Conservation (phyloP, 495 filamentous ascomycete species). For the Ramalina peruviana region DNA sequence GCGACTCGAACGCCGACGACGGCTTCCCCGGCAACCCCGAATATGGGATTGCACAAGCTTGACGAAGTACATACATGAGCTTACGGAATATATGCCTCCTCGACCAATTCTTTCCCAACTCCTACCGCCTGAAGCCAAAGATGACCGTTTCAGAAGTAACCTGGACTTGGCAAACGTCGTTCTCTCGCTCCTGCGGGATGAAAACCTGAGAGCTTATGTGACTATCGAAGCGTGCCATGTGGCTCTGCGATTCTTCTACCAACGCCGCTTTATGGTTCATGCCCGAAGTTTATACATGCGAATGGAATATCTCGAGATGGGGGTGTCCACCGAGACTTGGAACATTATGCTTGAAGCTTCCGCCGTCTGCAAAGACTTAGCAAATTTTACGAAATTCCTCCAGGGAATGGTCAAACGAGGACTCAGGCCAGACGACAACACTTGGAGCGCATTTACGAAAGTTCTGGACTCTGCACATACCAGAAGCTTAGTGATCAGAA, state of each 20-base stretch:
- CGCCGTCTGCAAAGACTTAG: conserved; percentile 25
- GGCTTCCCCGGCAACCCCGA: not conserved
- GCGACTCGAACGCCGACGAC: not conserved
- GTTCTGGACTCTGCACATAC: conserved; percentile 20
- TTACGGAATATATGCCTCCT: conserved; percentile 1
- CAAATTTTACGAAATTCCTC: conserved; percentile 21
- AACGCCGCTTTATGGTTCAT: conserved; percentile 17
- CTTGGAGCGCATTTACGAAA: conserved; percentile 30
- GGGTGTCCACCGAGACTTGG: conserved; percentile 23
- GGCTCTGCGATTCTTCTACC: conserved; percentile 26
- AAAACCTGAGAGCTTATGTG: not conserved
- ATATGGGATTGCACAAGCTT: conserved; percentile 2
- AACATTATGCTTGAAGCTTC: conserved; percentile 29
- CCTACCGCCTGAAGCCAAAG: not conserved
- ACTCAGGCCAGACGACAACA: conserved; percentile 28
- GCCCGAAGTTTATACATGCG: conserved; percentile 21
- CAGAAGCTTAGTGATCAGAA: conserved; percentile 21
- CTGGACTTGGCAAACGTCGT: conserved; percentile 3
- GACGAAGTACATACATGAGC: not conserved
- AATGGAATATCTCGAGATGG: conserved; percentile 24
- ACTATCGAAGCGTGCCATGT: conserved; percentile 22
- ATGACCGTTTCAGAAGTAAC: not conserved
- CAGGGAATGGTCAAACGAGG: conserved; percentile 21
- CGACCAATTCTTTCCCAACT: not conserved
- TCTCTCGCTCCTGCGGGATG: conserved; percentile 4